These are phyloP conservation scores for Hymenoscyphus fraxineus DNA, from an alignment of 2,329 filamentous ascomycete genomes.

Conservation along the genomic window DNA sequence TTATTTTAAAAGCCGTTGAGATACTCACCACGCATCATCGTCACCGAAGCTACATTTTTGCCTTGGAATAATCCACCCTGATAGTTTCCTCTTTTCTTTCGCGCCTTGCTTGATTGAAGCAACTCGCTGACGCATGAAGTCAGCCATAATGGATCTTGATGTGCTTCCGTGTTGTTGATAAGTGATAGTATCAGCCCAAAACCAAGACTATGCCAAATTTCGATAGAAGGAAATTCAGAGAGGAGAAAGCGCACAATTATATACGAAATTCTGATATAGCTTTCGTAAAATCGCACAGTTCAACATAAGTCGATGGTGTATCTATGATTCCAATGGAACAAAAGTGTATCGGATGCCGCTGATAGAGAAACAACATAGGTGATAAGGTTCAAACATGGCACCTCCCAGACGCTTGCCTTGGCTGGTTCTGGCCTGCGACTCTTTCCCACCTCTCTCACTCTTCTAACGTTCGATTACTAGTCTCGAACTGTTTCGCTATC, in stretches of 20 bases:
- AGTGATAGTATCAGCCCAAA: neutral
- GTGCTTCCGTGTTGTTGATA: neutral
- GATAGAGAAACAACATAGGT: conserved; percentile 14
- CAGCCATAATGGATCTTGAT: conserved; percentile 7
- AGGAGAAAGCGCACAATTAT: conserved; percentile 20
- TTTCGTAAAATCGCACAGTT: conserved; percentile 1
- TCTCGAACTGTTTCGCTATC: no score
- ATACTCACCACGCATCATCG: conserved; percentile 32
- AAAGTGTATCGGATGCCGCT: conserved; percentile 19
- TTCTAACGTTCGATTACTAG: no score
- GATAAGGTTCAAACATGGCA: conserved; percentile 18
- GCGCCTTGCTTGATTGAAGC: conserved; percentile 33
- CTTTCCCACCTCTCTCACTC: no score
- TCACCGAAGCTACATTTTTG: conserved; percentile 40
- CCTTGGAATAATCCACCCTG: conserved; percentile 41
- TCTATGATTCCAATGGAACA: conserved; percentile 20
- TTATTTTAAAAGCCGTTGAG: neutral
- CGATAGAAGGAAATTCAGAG: conserved; percentile 7
- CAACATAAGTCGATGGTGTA: conserved; percentile 14
- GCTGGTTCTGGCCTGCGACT: conserved; percentile 3
- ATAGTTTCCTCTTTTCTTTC: conserved; percentile 35
- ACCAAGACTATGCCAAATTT: neutral
- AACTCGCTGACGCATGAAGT: conserved; percentile 26
- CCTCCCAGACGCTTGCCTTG: conserved; percentile 20
- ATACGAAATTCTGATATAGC: conserved; percentile 17